Conservation (phyloP, 306 rosid species). For the Leucaena leucocephala region DNA sequence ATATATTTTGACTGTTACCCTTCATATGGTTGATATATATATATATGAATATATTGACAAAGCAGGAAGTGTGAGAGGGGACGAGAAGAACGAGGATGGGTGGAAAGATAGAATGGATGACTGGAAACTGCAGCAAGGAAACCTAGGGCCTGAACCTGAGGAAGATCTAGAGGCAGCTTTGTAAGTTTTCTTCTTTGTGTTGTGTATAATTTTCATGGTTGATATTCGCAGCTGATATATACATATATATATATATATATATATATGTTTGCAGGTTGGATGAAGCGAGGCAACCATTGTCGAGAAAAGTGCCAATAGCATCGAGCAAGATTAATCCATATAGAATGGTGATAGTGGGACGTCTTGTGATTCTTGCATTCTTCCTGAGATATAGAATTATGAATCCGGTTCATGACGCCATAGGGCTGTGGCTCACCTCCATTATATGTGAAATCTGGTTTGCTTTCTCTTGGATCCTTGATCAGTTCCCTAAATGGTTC, state of each 20-base stretch:
- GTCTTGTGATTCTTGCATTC: slow-evolving; percentile 70
- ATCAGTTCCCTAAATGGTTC: slow-evolving; percentile 95
- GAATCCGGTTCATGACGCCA: slow-evolving; percentile 84
- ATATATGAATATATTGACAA: neutral
- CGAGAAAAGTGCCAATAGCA: slow-evolving; percentile 93
- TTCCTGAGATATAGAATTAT: slow-evolving; percentile 75
- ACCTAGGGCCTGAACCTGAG: slow-evolving; percentile 81
- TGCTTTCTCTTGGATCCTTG: slow-evolving; percentile 94
- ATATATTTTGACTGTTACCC: too few species aligned
- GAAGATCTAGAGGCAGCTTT: slow-evolving; percentile 74
- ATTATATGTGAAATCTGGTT: slow-evolving; percentile 93
- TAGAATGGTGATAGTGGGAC: slow-evolving; percentile 89
- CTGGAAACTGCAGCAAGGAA: slow-evolving; percentile 95
- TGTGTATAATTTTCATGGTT: neutral
- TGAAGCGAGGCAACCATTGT: slow-evolving; percentile 91
- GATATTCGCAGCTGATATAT: neutral
- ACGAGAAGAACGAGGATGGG: slow-evolving; percentile 63
- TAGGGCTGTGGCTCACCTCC: slow-evolving; percentile 90
- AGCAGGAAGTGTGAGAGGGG: slow-evolving; percentile 79
- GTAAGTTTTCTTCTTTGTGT: neutral
- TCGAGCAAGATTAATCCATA: slow-evolving; percentile 95
- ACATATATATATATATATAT: neutral
- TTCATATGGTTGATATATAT: too few species aligned
- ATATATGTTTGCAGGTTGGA: slow-evolving; percentile 68
- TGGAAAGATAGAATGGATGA: slow-evolving; percentile 82